Base-by-base conservation (phyloP, 169 alveolate species). In the Miamiensis avidus region DNA sequence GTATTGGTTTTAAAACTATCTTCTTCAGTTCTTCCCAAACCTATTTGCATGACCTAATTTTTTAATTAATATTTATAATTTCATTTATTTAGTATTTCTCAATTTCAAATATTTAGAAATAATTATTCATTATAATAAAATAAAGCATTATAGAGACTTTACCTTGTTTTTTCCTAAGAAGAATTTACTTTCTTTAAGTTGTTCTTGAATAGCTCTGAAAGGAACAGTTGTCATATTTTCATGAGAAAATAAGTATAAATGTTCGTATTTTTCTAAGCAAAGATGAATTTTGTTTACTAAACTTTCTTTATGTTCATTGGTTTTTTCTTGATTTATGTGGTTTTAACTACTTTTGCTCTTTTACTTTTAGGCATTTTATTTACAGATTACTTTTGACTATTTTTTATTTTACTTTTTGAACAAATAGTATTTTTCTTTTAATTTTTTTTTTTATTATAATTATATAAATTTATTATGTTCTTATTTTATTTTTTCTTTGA, bases 161-260 rank as follows among this genome's bases (percentile, higher is more conserved):
- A 89, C 90, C 34, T 91, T 91, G 78, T 91, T 91, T 75, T 91
- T 91, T 64, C 94, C 94, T 32, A 91, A 33, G 90, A 88, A 91
- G 82, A 91, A 91, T 74, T 79, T 89, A 31, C 84, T 72, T 34
- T 85, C 92, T 49, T 69, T 77, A 74, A 81, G 79, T 77, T 82
- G 33, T n/a, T 82, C 72, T 77, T 85, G 33, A 31, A 91, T 82
- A 34, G 79, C 84, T 30, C 81, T 85, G 79, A 91, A 85, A 72
- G 94, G 92, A 74, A 86, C 85, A n/a, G 94, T 86, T 65, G 92
- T 84, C 92, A 91, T 87, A 78, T 91, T 91, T 81, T 88, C 87
- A 72, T 84, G 85, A 25, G 84, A 26, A 49, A 91, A 82, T 1
- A 82, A 89, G 69, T 69, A 91, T 29, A 87, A 77, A 32, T 82